These are phyloP conservation scores for Pythium periplocum DNA, from an alignment of 352 stramenopile species.

Conservation along the genomic window DNA sequence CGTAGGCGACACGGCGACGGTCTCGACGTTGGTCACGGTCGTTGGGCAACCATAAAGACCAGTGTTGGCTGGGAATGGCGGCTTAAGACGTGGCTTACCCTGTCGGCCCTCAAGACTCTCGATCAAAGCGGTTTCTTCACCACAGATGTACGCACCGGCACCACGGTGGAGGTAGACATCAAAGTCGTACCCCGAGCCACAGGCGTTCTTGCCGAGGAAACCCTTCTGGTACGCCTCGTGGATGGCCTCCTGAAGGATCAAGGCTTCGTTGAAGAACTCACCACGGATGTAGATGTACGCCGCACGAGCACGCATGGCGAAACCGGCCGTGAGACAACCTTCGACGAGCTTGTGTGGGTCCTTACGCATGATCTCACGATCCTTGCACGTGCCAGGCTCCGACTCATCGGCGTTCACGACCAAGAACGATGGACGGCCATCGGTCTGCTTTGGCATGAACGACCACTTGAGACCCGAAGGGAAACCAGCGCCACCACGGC, in stretches of 20 bases:
- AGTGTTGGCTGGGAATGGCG: constrained; percentile 98
- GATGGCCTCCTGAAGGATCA: constrained; percentile 98
- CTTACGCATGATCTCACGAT: constrained; percentile 99
- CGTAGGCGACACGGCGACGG: constrained; percentile 96
- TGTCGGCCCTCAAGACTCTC: constrained; percentile 97
- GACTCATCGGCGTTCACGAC: constrained; percentile 99
- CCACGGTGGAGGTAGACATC: constrained; percentile 99
- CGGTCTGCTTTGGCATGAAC: constrained; percentile 99
- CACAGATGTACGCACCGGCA: constrained; percentile 99
- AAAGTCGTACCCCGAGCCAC: constrained; percentile 98
- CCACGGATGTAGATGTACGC: constrained; percentile 99
- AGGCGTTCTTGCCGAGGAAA: constrained; percentile 96
- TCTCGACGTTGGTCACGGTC: constrained; percentile 99
- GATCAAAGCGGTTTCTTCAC: constrained; percentile 98
- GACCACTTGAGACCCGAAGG: constrained; percentile 99
- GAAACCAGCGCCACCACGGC: constrained; percentile 97
- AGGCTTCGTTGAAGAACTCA: constrained; percentile 99
- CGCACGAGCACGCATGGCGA: constrained; percentile 97
- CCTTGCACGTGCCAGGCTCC: constrained; percentile 99
- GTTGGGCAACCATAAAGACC: constrained; percentile 99
- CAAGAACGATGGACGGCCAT: constrained; percentile 98
- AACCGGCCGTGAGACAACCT: constrained; percentile 96
- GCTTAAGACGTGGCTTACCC: constrained; percentile 98
- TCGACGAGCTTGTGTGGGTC: constrained; percentile 99
- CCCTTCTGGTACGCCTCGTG: constrained; percentile 98